Percentiles rank a stretch among this genome's conserved stretches.
These are phyloP conservation scores for Rostrohypoxylon terebratum DNA, from an alignment of 495 filamentous ascomycete genomes.

Conservation along the genomic window DNA sequence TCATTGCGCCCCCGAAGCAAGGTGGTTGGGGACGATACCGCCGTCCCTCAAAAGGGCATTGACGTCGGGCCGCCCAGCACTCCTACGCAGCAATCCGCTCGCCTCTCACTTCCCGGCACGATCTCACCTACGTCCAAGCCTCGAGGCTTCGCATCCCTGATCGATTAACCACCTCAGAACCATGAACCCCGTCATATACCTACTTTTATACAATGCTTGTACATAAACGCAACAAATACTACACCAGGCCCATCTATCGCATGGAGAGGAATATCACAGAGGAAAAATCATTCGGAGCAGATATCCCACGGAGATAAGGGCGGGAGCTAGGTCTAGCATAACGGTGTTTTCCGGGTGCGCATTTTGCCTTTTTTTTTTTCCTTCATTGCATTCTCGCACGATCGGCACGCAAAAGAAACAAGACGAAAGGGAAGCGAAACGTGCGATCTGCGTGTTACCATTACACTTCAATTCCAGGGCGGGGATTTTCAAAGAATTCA, in stretches of 20 bases:
- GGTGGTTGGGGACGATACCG: not conserved
- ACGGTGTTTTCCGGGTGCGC: not conserved
- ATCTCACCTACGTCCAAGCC: constrained; percentile 60
- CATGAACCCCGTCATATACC: constrained; percentile 5
- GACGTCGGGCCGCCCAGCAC: constrained; percentile 34
- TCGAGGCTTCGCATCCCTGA: constrained; percentile 55
- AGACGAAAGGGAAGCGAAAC: not conserved
- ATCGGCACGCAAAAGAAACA: not conserved
- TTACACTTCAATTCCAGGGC: not conserved
- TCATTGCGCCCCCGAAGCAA: constrained; percentile 47
- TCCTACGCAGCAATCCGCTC: constrained; percentile 32
- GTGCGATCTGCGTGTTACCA: not conserved
- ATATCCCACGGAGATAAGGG: not conserved
- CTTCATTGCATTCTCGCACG: constrained; percentile 8
- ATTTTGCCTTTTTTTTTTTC: constrained; percentile 3
- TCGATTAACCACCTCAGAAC: constrained; percentile 47
- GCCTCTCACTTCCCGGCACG: constrained; percentile 41
- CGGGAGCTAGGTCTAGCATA: not conserved
- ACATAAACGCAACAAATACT: constrained; percentile 14
- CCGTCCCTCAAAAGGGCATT: constrained; percentile 14
- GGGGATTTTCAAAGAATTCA: not conserved
- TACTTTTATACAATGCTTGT: constrained; percentile 3
- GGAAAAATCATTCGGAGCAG: not conserved
- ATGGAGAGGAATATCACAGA: not conserved
- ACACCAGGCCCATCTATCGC: not conserved